Base-by-base conservation (phyloP, 805 yeast genomes). In the Geotrichum ghanense region DNA sequence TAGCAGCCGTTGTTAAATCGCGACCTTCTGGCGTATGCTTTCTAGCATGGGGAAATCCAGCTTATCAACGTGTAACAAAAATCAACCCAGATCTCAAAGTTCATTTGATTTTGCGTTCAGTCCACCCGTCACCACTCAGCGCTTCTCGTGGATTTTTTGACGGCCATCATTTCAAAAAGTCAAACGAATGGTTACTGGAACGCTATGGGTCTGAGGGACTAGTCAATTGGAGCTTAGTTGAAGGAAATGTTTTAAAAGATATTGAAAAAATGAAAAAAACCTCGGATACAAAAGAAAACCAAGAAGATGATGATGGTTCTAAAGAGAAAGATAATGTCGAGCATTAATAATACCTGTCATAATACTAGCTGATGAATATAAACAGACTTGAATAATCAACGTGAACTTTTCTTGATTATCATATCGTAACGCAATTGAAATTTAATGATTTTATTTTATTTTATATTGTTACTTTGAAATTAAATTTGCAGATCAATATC, bases 121-220 rank as follows among this genome's bases (percentile, higher is more conserved):
- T 88, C 0, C 99, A 92, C 64, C 99, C 99, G 0, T 83, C 95
- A 22, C 99, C 99, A 1, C 66, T 92, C 44, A 83, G 95, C 51
- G 98, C 98, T 0, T 72, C 82, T 17, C 68, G 94, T 40, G 95
- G 92, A 1, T 92, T 83, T 62, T 89, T 90, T 55, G 79, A 79
- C 2, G 78, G 83, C 54, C 66, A 69, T 20, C 96, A 87, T 57
- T 90, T 88, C 63, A 70, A 62, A 45, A 73, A 75, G 57, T 78
- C 90, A 40, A 90, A 92, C 60, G 76, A 76, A 5, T 90, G 95
- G 95, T 68, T 90, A 1, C 54, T 57, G 14, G 66, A 68, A 25
- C 58, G 66, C 16, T 69, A 71, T 45, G 73, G 71, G 0, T 57
- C 62, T 1, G 63, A 61, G 22, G 58, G 63, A 1, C 67, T 71